Evolutionary conservation across 768 basidiomycete genomes (phyloP).

Genomic region (Tylopilus vinaceipallidus): DNA sequence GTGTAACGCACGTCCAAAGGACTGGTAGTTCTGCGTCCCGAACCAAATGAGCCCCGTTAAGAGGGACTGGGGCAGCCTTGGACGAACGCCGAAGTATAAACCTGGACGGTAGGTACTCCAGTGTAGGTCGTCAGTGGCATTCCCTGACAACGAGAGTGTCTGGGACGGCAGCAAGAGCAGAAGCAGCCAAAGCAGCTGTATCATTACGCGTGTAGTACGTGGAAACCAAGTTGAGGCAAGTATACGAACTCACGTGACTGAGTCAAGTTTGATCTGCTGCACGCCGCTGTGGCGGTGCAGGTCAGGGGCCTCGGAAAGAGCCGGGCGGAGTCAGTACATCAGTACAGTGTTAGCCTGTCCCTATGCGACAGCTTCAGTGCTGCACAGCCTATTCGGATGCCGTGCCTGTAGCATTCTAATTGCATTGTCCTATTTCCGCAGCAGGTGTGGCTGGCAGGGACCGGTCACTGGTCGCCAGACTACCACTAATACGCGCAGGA

Average conservation of each 20-base stretch:
- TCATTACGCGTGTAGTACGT: slow-evolving; percentile 1
- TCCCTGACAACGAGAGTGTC: slow-evolving; percentile 22
- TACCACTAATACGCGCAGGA: too few relatives aligned
- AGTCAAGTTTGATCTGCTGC: too few relatives aligned
- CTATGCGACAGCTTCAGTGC: too few relatives aligned
- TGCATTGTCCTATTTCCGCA: too few relatives aligned
- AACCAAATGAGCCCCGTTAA: slow-evolving; percentile 96
- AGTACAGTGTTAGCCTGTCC: too few relatives aligned
- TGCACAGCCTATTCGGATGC: too few relatives aligned
- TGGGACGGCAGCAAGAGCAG: slow-evolving; percentile 21
- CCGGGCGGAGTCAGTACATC: too few relatives aligned
- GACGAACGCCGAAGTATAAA: slow-evolving; percentile 91
- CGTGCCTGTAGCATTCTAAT: too few relatives aligned
- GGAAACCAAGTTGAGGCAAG: background rate
- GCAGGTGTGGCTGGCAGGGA: too few relatives aligned
- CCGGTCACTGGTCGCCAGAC: too few relatives aligned
- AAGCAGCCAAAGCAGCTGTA: slow-evolving; percentile 29
- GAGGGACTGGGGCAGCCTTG: slow-evolving; percentile 82
- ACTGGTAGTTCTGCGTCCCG: slow-evolving; percentile 81
- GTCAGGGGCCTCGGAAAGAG: too few relatives aligned
- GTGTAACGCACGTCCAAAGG: slow-evolving; percentile 55
- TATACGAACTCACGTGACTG: slow-evolving; percentile 19
- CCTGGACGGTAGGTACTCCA: slow-evolving; percentile 89
- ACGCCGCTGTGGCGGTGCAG: too few relatives aligned
- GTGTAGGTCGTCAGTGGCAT: slow-evolving; percentile 42